A percentile compares a stretch with the other conserved stretches of the same genome.
Conservation (phyloP, 805 yeast species). For the Nakazawaea populi region DNA sequence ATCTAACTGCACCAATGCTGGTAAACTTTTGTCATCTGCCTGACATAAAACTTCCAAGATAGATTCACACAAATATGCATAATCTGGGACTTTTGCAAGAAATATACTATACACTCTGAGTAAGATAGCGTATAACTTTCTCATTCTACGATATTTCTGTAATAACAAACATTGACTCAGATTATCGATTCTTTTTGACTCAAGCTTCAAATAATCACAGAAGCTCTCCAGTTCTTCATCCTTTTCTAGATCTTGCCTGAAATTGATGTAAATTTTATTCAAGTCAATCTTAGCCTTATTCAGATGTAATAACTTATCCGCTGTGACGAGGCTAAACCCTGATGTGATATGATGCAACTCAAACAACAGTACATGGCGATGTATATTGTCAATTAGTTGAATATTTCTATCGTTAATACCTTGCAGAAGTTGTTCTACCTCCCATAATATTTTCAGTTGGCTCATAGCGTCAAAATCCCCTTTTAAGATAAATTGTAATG, state of each 20-base stretch:
- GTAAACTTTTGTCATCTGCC: neutral
- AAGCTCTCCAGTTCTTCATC: neutral
- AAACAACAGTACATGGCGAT: neutral
- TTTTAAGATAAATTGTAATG: neutral
- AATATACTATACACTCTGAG: neutral
- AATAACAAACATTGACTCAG: neutral
- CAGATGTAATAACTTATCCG: neutral
- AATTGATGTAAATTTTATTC: neutral
- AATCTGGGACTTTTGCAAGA: neutral
- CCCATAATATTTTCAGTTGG: neutral
- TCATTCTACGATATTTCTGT: neutral
- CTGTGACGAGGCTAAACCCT: neutral
- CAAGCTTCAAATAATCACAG: neutral
- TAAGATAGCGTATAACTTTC: neutral
- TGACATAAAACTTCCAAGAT: neutral
- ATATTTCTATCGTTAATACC: neutral
- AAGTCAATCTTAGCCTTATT: neutral
- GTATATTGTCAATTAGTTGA: neutral
- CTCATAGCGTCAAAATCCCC: neutral
- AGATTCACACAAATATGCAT: neutral
- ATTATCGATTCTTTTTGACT: neutral
- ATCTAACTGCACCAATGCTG: neutral
- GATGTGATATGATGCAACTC: neutral
- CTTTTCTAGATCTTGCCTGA: neutral
- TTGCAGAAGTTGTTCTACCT: neutral